Evolutionary conservation across 1,139 yeast genomes (phyloP), one percentile per base, ranked within the genome.

Genomic region (Blastobotrys aristatus): DNA sequence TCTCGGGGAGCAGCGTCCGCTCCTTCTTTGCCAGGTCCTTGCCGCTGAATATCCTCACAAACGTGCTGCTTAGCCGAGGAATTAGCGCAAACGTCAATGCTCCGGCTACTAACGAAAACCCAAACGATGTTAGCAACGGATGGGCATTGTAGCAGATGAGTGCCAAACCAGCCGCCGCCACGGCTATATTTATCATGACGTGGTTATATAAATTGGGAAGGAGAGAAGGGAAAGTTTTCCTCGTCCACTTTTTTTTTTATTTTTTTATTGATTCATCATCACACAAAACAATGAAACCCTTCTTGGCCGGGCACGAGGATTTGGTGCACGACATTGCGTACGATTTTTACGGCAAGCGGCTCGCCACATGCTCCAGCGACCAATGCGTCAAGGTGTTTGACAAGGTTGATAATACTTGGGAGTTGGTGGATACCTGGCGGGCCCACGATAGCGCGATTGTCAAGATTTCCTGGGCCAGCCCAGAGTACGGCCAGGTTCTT

Each of bases 361-460:
- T 90, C 48, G 97, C 96, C 7, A 89, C 96, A 0, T 89, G 94
- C 50, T 86, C 96, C 7, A 84, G 95, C 0, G 97, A 90, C 65
- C 96, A 89, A 59, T 94, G 86, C 60, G 79, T 90, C 54, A 87
- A 87, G 60, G 90, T 90, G 33, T 90, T 88, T 64, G 92, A 84
- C 61, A 68, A 83, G 43, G 86, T 81, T 27, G 57, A 54, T 17
- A 60, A 57, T 10, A 11, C 3, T 34, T 90, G 97, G 97, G 78
- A 77, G 14, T 67, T 84, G 48, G 81, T 82, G 57, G 96, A 89
- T 65, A 82, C 85, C 54, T 90, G 96, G 95, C 85, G 85, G 57
- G 97, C 97, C 0, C 98, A 92, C 63, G 96, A 92, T 58, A 83
- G 95, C 6, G 80, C 90, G 54, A 77, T 92, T 27, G 84, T 87